A percentile compares a stretch with the other conserved stretches of the same genome.
Conservation (phyloP, 1,284 basidiomycete species). For the Mycena citricolor region DNA sequence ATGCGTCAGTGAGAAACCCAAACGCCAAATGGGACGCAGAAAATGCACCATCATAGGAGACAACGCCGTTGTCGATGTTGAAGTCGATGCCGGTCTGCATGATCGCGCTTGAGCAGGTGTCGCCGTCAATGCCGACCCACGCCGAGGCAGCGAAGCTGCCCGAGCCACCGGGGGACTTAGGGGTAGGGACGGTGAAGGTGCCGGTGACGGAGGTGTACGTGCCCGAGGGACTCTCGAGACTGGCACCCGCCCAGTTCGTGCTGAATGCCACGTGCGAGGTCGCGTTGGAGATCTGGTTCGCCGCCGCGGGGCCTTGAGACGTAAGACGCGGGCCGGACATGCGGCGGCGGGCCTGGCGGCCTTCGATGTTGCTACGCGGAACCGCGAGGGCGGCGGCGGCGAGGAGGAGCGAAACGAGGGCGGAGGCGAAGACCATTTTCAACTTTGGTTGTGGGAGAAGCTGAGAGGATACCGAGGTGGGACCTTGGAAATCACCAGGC, state of each 20-base stretch:
- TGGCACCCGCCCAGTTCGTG: slow-evolving; percentile 20
- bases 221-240: slow-evolving; percentile 15
- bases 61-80: slow-evolving; percentile 12
- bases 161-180: slow-evolving; percentile 12
- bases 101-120: slow-evolving; percentile 27
- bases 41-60: slow-evolving; percentile 21
- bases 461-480: no score
- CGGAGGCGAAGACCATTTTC: slow-evolving; percentile 20
- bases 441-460: no score
- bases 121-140: slow-evolving; percentile 31
- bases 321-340: slow-evolving; percentile 4
- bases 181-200: slow-evolving; percentile 30
- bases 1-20: no score
- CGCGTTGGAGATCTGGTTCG: slow-evolving; percentile 8
- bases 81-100: slow-evolving; percentile 28
- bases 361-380: slow-evolving; percentile 5
- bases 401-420: slow-evolving; percentile 19
- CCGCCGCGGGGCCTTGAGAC: background rate
- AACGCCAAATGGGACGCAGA: no score
- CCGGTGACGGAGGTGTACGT: slow-evolving; percentile 25
- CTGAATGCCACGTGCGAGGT: slow-evolving; percentile 12
- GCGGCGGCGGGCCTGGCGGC: slow-evolving; percentile 13
- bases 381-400: slow-evolving; percentile 17
- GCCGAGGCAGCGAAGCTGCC: slow-evolving; percentile 31
- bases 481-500: no score